Evolutionary conservation across 2,329 filamentous ascomycete species (phyloP), one percentile per base, ranked within the genome.

Genomic region (Samsoniella hepiali): DNA sequence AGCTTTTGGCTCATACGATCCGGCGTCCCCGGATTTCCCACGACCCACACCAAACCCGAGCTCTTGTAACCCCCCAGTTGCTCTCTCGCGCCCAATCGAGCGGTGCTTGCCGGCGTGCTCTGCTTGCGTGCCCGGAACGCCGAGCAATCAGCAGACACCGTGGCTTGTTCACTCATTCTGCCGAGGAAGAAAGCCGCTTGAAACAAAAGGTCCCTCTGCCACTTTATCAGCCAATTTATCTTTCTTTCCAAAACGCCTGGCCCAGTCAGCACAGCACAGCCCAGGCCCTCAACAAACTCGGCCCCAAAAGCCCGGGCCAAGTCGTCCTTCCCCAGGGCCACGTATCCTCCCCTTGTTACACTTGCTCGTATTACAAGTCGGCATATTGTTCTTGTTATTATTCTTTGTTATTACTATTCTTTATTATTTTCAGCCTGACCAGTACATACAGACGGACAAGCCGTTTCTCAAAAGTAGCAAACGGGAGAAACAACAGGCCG

Each of bases 21-120:
- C 55, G 55, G 55, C 55, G 17, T 45, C 55, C 55, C 40, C 55
- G 55, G 40, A 58, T 27, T 22, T 58, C 10, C 40, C 40, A 47
- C 29, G 22, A 22, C 22, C 22, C 22, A 22, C 22, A 1, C 22
- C 22, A 22, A 22, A 22, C 22, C 22, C 22, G 22, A 22, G 22
- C 22, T 22, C 22, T 22, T 22, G 22, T 22, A 22, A 22, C 22
- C 22, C 22, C 22, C 22, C 22, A 22, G 22, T 22, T 22, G 22
- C 22, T 22, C 22, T 22, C 22, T 22, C 22, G 22, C 22, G 22
- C 22, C 22, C 22, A 22, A 22, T 22, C 22, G 22, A 22, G 22
- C 22, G 22, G 22, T 22, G 22, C 22, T 22, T 22, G 22, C 22
- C 22, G 22, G 22, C 22, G 22, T 22, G 22, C 22, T 22, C 22